Percentiles rank a stretch among this genome's conserved stretches.
These are phyloP conservation scores for Abrus precatorius DNA, from an alignment of 306 rosid genomes.

Conservation along the genomic window DNA sequence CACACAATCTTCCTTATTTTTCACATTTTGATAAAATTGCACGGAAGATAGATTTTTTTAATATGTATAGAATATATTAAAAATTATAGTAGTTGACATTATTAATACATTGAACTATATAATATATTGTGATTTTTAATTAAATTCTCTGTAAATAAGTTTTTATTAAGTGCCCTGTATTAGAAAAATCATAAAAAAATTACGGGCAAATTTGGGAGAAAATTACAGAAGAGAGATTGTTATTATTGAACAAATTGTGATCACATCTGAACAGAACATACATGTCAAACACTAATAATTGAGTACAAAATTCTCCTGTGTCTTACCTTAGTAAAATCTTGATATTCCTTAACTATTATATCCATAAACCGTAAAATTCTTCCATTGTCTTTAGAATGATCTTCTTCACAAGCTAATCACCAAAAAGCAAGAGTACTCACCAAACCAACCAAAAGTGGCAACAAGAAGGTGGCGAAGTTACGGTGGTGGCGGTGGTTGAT, in stretches of 20 bases:
- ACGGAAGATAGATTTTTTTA: no score
- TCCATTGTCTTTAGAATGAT: slow-evolving; percentile 38
- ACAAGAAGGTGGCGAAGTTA: slow-evolving; percentile 27
- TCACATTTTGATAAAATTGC: background rate
- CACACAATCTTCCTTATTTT: no score
- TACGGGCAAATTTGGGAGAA: slow-evolving; percentile 5
- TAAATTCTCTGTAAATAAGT: no score
- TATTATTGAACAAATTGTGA: slow-evolving; percentile 44
- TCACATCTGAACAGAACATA: background rate
- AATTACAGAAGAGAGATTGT: background rate
- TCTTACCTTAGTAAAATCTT: slow-evolving; percentile 26
- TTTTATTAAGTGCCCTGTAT: no score
- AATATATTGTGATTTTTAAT: no score
- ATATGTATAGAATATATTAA: no score
- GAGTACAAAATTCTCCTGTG: slow-evolving; percentile 34
- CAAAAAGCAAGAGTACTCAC: slow-evolving; percentile 32
- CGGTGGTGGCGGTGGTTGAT: slow-evolving; percentile 19
- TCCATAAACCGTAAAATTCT: slow-evolving; percentile 30
- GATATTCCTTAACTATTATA: slow-evolving; percentile 3
- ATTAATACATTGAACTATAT: no score
- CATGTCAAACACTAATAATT: slow-evolving; percentile 24
- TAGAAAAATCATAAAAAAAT: background rate
- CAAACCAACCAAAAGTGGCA: slow-evolving; percentile 43
- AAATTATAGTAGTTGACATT: no score
- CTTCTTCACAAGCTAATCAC: slow-evolving; percentile 39